Conservation (phyloP, 2,329 filamentous ascomycete species). For the Talaromyces sp. region DNA sequence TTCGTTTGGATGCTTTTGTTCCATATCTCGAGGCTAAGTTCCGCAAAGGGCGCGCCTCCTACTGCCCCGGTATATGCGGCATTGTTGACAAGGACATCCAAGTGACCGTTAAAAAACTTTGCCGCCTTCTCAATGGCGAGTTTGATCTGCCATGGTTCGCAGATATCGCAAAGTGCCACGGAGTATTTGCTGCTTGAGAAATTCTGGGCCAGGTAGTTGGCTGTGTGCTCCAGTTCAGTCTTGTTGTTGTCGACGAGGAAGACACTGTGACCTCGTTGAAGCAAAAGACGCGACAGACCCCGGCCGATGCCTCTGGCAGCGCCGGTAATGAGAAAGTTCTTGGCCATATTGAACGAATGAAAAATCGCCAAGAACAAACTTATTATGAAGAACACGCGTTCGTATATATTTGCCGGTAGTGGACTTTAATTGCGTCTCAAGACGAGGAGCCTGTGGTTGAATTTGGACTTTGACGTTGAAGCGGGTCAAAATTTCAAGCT, state of each 20-base stretch:
- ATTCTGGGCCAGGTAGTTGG: background rate
- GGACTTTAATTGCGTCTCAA: background rate
- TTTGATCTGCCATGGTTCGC: background rate
- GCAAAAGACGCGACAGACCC: conserved; percentile 9
- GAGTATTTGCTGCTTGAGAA: background rate
- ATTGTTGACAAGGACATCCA: conserved; percentile 13
- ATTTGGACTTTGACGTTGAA: background rate
- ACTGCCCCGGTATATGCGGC: conserved; percentile 9
- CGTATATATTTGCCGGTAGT: too few relatives aligned
- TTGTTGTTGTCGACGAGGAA: conserved; percentile 13
- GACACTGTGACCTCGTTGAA: conserved; percentile 10
- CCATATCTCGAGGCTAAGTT: conserved; percentile 10
- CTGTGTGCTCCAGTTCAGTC: conserved; percentile 8
- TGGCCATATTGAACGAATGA: background rate
- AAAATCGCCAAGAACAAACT: background rate
- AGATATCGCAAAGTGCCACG: conserved; percentile 8
- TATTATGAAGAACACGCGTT: too few relatives aligned
- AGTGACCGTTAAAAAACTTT: conserved; percentile 3
- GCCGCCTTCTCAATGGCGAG: background rate
- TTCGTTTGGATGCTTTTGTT: conserved; percentile 13
- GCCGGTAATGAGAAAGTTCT: conserved; percentile 14
- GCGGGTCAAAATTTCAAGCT: background rate
- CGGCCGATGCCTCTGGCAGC: conserved; percentile 13
- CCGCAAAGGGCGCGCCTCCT: conserved; percentile 5
- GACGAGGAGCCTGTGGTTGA: background rate